Evolutionary conservation across 2,329 filamentous ascomycete species (phyloP), one percentile per base, ranked within the genome.

Genomic region (Claviceps pusilla): DNA sequence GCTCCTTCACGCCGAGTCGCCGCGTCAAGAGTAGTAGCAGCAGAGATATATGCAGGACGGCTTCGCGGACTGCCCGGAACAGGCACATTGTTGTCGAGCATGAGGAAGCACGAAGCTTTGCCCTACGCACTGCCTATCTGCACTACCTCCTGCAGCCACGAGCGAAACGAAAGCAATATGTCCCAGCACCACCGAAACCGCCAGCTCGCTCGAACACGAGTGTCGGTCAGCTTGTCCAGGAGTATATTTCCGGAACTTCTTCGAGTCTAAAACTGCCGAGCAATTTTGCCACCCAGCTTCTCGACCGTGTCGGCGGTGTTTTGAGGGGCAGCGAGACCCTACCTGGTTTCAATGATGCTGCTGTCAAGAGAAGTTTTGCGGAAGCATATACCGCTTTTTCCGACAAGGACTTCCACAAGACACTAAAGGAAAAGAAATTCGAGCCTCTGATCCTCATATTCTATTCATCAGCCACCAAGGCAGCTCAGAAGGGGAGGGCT

Each of bases 391-490:
- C 91, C 56, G 86, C 89, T 55, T 87, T 98, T 67, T 96, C 91
- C 61, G 88, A 94, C 58, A 83, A 84, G 57, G 83, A 81, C 48
- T 96, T 96, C 65, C 84, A 88, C 60, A 94, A 89, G 72, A 85
- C 83, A 56, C 89, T 96, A 65, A 95, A 95, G 71, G 91, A 96
- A 68, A 81, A 91, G 58, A 84, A 91, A 64, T 84, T 95, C 28
- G 93, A 98, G 69, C 90, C 95, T 59, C 73, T 97, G 52, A 82
- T 98, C 52, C 77, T 98, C 61, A 96, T 97, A 59, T 97, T 98
- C 75, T 97, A 94, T 71, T 94, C 90, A 1, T 86, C 88, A 58
- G 90, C 93, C 7, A 95, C 89, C 48, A 94, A 95, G 67, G 90
- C 71, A 37, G 71, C 95, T 57, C 78, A 95, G 63, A 83, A 86